Evolutionary conservation across 177 flowering plant genomes (phyloP).

Genomic region (Vitis hybrid): DNA sequence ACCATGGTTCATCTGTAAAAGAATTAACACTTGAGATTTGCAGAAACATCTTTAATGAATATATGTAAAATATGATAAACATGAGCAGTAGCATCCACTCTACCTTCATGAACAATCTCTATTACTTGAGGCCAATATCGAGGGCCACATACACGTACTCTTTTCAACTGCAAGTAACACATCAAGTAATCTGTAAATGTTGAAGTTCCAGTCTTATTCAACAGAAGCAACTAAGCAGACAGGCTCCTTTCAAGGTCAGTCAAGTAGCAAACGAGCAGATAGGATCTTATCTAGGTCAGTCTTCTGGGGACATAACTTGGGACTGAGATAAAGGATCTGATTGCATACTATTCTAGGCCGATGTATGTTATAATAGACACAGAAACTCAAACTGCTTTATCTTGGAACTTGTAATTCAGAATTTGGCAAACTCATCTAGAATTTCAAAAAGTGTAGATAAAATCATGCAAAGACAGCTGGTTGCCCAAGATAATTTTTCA

Average conservation of each 20-base stretch:
- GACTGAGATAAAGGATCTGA: too few relatives aligned
- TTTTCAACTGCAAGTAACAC: conserved; percentile 64
- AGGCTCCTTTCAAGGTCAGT: not conserved
- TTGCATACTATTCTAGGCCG: too few relatives aligned
- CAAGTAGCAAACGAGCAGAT: too few relatives aligned
- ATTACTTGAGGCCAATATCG: conserved; percentile 92
- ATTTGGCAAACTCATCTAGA: too few relatives aligned
- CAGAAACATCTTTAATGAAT: not conserved
- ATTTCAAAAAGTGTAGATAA: too few relatives aligned
- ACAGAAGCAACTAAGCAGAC: not conserved
- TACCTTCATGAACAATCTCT: conserved; percentile 82
- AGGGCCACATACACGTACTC: conserved; percentile 89
- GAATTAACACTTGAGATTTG: not conserved
- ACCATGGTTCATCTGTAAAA: conserved; percentile 80
- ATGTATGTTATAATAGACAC: too few relatives aligned
- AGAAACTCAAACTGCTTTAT: too few relatives aligned
- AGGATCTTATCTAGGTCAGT: too few relatives aligned
- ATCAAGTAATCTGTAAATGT: conserved; percentile 4
- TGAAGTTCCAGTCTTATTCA: not conserved
- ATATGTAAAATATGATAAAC: not conserved
- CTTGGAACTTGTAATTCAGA: too few relatives aligned
- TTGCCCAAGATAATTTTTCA: too few relatives aligned
- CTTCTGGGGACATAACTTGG: too few relatives aligned
- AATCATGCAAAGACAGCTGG: too few relatives aligned
- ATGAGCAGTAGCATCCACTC: not conserved